These are phyloP conservation scores for Leccinum boreale DNA, from an alignment of 768 basidiomycete species.

Conservation along the genomic window DNA sequence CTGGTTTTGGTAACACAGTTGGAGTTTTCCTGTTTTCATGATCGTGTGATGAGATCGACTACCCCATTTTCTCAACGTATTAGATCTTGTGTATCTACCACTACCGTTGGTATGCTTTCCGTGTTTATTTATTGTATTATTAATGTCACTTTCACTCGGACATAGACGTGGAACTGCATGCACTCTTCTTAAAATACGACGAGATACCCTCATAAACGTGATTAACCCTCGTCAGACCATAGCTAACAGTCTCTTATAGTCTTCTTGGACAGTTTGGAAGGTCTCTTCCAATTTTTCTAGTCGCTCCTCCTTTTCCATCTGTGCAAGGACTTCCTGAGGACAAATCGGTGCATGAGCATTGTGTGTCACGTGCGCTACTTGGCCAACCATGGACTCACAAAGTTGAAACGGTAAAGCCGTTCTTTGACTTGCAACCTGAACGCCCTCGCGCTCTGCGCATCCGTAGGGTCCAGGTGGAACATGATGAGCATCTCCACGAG, in stretches of 20 bases:
- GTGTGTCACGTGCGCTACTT: neutral
- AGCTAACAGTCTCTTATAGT: constrained; percentile 78
- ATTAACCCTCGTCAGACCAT: constrained; percentile 32
- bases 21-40: constrained; percentile 27
- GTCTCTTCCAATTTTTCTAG: constrained; percentile 91
- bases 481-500: constrained; percentile 90
- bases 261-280: constrained; percentile 79
- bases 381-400: constrained; percentile 47
- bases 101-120: constrained; percentile 6
- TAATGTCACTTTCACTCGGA: constrained; percentile 4
- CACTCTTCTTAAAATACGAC: constrained; percentile 2
- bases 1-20: constrained; percentile 76
- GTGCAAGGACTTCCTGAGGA: constrained; percentile 76
- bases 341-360: neutral
- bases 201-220: constrained; percentile 9
- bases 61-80: neutral
- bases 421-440: constrained; percentile 94
- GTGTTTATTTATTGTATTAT: constrained; percentile 26
- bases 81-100: constrained; percentile 19
- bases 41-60: neutral
- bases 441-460: constrained; percentile 52
- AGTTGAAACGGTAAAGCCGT: constrained; percentile 92
- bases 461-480: constrained; percentile 59
- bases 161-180: neutral
- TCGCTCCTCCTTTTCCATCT: constrained; percentile 83